Base-by-base conservation (phyloP, 371 early-diverging fungal genomes). In the Dichotomocladium elegans region DNA sequence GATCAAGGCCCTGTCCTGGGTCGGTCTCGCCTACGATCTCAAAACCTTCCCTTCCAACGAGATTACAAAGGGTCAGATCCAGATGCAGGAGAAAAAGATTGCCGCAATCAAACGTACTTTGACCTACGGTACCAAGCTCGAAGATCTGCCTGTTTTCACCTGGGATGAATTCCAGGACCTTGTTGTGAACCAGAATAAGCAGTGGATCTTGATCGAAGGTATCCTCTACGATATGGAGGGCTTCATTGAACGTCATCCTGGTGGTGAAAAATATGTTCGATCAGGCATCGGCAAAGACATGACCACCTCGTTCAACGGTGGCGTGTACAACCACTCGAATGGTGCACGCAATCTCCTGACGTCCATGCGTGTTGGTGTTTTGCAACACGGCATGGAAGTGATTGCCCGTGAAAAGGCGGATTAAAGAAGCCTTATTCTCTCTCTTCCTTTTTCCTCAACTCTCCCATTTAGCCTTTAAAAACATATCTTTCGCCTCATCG, bases 201-300 rank as follows among this genome's bases (percentile, higher is more conserved):
- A 82, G 47, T 92, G 93, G 83, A 77, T 96, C 42, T 68, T 96
- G 52, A 85, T 98, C 41, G 93, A 93, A 57, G 91, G 90, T 35
- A 74, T 88, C 31, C 82, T 96, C 41, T 93, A 96, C 68, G 96
- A 98, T 67, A 89, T 98, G 33, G 79, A 79, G 43, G 62, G 87
- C 30, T 97, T 97, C 67, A 83, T 92, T 61, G 77, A 89, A 31
- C 87, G 94, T 42, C 97, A 97, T 58, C 97, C 97, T 19, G 95
- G 93, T 47, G 96, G 96, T 55, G 82, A 77, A 44, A 82, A 86
- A 45, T 87, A 90, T 54, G 63, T 96, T 55, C 79, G 80, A 40
- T 66, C 81, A 25, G 80, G 79, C 50, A 62, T 92, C 28, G 96
- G 96, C 50, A 86, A 89, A 63, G 94, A 96, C 59, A 85, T 88